These are phyloP conservation scores for Lathyrus oleraceus DNA, from an alignment of 306 rosid genomes.

Conservation along the genomic window DNA sequence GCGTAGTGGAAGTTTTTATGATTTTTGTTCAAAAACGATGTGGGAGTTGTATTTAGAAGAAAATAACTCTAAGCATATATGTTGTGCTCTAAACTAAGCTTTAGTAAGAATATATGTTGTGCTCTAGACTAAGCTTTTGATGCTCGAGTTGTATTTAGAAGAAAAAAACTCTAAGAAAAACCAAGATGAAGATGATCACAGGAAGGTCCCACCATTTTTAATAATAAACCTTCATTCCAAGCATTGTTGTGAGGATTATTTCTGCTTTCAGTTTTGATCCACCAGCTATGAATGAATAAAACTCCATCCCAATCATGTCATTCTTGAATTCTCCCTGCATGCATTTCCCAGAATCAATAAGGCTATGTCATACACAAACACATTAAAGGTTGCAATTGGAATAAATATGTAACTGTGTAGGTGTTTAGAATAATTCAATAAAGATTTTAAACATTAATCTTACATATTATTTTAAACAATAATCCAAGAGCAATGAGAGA, in stretches of 20 bases:
- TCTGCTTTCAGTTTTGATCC: constrained; percentile 77
- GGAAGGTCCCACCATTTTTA: constrained; percentile 94
- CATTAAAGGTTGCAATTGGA: background rate
- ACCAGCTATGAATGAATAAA: constrained; percentile 52
- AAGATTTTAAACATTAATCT: too few relatives aligned
- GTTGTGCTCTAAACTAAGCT: too few relatives aligned
- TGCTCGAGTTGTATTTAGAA: too few relatives aligned
- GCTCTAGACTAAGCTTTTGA: too few relatives aligned
- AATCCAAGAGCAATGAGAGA: too few relatives aligned
- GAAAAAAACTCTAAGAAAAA: constrained; percentile 62
- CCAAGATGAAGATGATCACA: constrained; percentile 52
- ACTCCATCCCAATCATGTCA: constrained; percentile 75
- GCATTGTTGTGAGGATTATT: constrained; percentile 50
- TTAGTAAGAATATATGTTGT: too few relatives aligned
- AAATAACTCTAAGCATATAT: too few relatives aligned
- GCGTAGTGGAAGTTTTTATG: too few relatives aligned
- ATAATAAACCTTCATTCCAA: constrained; percentile 59
- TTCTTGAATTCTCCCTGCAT: constrained; percentile 90
- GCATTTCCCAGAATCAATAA: background rate
- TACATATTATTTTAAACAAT: too few relatives aligned
- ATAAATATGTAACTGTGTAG: background rate
- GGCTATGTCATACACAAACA: background rate
- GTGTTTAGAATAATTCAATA: too few relatives aligned
- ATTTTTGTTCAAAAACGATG: too few relatives aligned
- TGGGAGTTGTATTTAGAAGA: too few relatives aligned